Conservation (phyloP, 2,329 filamentous ascomycete genomes). For the Claviceps citrina region DNA sequence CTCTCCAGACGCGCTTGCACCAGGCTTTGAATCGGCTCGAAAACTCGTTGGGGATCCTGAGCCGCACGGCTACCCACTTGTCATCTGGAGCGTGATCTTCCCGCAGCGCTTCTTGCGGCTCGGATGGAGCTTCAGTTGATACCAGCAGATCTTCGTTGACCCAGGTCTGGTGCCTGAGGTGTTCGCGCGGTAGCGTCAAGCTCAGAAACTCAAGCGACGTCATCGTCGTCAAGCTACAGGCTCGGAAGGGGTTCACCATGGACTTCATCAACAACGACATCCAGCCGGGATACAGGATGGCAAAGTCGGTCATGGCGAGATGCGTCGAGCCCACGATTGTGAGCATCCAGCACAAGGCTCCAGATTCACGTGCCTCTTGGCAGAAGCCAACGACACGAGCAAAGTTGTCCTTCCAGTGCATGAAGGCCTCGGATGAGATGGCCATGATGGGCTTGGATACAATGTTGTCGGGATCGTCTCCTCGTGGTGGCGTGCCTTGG, state of each 20-base stretch:
- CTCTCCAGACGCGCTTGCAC: conserved; percentile 21
- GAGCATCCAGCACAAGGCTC: conserved; percentile 33
- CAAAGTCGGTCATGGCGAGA: conserved; percentile 51
- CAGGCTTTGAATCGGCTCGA: conserved; percentile 30
- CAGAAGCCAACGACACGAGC: conserved; percentile 40
- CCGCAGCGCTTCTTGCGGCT: conserved; percentile 29
- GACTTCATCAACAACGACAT: conserved; percentile 45
- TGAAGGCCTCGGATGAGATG: conserved; percentile 54
- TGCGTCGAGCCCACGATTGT: conserved; percentile 46
- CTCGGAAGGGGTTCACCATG: conserved; percentile 45
- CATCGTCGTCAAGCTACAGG: conserved; percentile 47
- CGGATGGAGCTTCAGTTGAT: conserved; percentile 21
- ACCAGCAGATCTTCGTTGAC: conserved; percentile 37
- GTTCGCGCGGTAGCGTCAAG: conserved; percentile 31
- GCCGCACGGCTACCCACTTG: conserved; percentile 40
- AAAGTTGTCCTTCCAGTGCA: conserved; percentile 54
- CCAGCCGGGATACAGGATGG: conserved; percentile 44
- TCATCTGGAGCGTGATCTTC: conserved; percentile 38
- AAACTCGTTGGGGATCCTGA: conserved; percentile 44
- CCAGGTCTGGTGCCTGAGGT: conserved; percentile 35
- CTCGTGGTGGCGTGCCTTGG: conserved; percentile 28
- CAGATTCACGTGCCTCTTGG: conserved; percentile 35
- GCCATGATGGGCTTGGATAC: conserved; percentile 41
- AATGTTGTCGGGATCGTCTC: conserved; percentile 27
- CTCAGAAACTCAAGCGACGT: conserved; percentile 47